These are phyloP conservation scores for Alternaria novae-zelandiae DNA, from an alignment of 2,329 filamentous ascomycete genomes.

Conservation along the genomic window DNA sequence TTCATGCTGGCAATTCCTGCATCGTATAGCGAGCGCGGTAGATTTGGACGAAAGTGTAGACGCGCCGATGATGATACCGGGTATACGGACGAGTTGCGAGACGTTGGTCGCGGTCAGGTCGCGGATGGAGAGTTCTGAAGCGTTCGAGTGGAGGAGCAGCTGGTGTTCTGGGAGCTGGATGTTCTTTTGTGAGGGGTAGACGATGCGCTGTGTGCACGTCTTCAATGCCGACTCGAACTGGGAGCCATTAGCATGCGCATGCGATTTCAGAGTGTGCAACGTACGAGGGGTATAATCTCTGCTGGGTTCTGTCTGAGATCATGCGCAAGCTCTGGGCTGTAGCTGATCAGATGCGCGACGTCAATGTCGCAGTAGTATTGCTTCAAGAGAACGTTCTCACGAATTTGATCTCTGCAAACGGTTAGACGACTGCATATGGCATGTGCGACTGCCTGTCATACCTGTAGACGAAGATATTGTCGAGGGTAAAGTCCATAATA, in stretches of 20 bases:
- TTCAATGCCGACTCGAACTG: conserved; percentile 92
- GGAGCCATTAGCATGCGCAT: conserved; percentile 19
- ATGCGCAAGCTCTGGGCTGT: conserved; percentile 93
- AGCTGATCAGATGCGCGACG: conserved; percentile 92
- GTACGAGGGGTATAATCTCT: conserved; percentile 88
- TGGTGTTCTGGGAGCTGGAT: conserved; percentile 86
- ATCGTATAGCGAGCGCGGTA: conserved; percentile 83
- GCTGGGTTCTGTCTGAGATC: conserved; percentile 86
- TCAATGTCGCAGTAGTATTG: conserved; percentile 97
- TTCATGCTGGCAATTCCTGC: conserved; percentile 80
- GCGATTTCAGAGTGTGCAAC: conserved; percentile 29
- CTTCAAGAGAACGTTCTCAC: conserved; percentile 92
- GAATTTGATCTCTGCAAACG: conserved; percentile 79
- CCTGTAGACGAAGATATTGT: conserved; percentile 96
- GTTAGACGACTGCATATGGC: conserved; percentile 40
- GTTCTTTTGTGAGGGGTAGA: conserved; percentile 76
- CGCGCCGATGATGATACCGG: conserved; percentile 95
- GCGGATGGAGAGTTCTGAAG: conserved; percentile 89
- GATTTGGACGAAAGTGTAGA: conserved; percentile 97
- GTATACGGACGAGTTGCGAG: conserved; percentile 92
- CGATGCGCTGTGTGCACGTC: conserved; percentile 90
- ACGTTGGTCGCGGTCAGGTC: conserved; percentile 93
- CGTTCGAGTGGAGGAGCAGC: conserved; percentile 90
- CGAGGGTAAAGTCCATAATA: conserved; percentile 89
- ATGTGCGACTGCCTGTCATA: neutral